Conservation (phyloP, 73 alveolate species). For the Paramecium biaurelia region DNA sequence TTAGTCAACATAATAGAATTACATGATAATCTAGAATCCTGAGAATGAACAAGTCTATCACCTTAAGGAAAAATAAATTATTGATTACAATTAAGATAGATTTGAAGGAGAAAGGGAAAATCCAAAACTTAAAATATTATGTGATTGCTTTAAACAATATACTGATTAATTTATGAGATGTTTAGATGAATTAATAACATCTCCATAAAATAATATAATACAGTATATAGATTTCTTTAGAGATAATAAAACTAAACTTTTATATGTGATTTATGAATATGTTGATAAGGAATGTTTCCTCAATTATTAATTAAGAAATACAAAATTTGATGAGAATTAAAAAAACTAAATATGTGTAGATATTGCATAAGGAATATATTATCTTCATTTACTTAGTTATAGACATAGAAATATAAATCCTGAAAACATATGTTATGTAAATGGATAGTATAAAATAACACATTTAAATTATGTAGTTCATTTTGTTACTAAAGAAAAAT, state of each 20-base stretch:
- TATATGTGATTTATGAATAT: neutral
- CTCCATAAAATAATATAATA: neutral
- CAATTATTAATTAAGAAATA: neutral
- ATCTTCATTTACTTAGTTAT: neutral
- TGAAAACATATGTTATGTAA: neutral
- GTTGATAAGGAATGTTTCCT: neutral
- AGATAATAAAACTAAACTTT: neutral
- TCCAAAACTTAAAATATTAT: neutral
- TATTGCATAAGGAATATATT: neutral
- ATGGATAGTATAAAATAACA: neutral
- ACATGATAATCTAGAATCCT: neutral
- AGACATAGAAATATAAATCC: neutral
- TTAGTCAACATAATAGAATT: neutral
- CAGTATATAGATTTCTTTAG: neutral
- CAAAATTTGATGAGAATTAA: neutral
- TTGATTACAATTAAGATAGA: neutral
- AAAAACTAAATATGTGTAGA: neutral
- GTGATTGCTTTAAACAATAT: neutral
- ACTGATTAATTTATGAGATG: neutral
- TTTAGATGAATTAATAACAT: neutral
- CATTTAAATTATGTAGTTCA: neutral
- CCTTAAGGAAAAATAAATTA: neutral
- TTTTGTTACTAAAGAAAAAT: neutral
- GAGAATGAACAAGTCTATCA: neutral
- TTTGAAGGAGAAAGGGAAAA: neutral